Base-by-base conservation (phyloP, 257 asterid species). In the Jacaranda copaia region DNA sequence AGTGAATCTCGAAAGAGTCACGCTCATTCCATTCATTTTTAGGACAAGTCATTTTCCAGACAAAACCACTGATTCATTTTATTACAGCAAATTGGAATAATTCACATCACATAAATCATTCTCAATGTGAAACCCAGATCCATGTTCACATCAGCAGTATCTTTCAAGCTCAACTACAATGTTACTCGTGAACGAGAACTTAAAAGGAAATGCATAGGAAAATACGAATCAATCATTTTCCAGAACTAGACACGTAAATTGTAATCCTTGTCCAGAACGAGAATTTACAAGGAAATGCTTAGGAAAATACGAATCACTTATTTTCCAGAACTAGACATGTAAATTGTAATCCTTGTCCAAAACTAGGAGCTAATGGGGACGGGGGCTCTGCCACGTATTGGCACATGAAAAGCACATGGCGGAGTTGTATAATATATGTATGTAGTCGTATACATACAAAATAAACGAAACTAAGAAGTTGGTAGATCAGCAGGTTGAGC, bases 401-500 rank as follows among this genome's bases (percentile, higher is more conserved):
- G 32, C 32, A 25, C 32, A 25, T 25, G 32, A 25, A 25, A 25
- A 25, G 32, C 32, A 25, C 32, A 25, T 25, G 32, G 32, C 32
- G 32, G 32, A n/a, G n/a, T n/a, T n/a, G n/a, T n/a, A n/a, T n/a
- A n/a, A n/a, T n/a, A n/a, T 25, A 25, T 2, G 32, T 25, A 25
- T 25, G 32, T 25, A 25, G 32, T 0, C 1, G 32, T 13, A 19
- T 35, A 18, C 32, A 70, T 38, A 63, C 49, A 73, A 25, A 19
- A 55, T 3, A 25, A 46, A 14, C 52, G 52, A 36, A 64, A 32
- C 58, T 39, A 85, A 49, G 82, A 81, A 53, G 58, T 72, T 4
- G 84, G 84, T 8, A 75, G 45, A 60, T 87, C 90, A 45, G 82
- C 82, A 16, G 90, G 90, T 14, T 62, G 84, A 6, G 67, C 71